A percentile compares a stretch with the other conserved stretches of the same genome.
Evolutionary conservation across 495 filamentous ascomycete species (phyloP).

Genomic region (Rusavskia elegans): DNA sequence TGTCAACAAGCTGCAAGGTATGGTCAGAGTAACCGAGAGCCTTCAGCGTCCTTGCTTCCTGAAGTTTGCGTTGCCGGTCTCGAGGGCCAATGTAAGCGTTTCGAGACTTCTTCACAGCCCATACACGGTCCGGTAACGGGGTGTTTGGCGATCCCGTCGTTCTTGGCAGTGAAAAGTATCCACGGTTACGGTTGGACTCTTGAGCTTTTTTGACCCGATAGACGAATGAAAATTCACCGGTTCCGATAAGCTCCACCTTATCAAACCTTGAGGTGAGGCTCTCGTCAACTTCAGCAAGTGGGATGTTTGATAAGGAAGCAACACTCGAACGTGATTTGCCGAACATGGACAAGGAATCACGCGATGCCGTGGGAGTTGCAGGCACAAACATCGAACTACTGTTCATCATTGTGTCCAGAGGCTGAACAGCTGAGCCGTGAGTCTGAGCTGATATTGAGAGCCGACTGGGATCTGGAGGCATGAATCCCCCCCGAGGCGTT

Average conservation of each 20-base stretch:
- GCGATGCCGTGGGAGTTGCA: constrained; percentile 64
- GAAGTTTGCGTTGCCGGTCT: constrained; percentile 62
- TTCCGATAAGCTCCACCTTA: constrained; percentile 59
- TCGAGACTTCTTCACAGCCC: constrained; percentile 86
- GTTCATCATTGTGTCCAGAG: constrained; percentile 24
- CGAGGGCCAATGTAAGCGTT: constrained; percentile 55
- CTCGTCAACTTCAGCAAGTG: constrained; percentile 52
- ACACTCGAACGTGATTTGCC: constrained; percentile 30
- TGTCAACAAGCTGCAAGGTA: constrained; percentile 60
- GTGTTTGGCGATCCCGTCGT: constrained; percentile 25
- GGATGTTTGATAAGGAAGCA: constrained; percentile 37
- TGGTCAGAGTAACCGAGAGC: constrained; percentile 61
- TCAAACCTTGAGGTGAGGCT: constrained; percentile 56
- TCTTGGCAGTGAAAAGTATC: constrained; percentile 27
- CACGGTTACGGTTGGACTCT: constrained; percentile 22
- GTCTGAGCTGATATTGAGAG: constrained; percentile 56
- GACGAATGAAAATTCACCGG: constrained; percentile 84
- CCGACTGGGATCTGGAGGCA: constrained; percentile 66
- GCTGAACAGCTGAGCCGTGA: constrained; percentile 23
- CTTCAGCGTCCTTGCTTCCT: constrained; percentile 64
- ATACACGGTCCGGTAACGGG: constrained; percentile 39
- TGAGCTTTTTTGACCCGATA: constrained; percentile 54
- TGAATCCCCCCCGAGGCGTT: constrained; percentile 61
- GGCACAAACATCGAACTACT: constrained; percentile 38
- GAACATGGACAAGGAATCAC: constrained; percentile 38